A percentile compares a stretch with the other conserved stretches of the same genome.
These are phyloP conservation scores for Prunella vulgaris DNA, from an alignment of 257 asterid genomes.

Conservation along the genomic window DNA sequence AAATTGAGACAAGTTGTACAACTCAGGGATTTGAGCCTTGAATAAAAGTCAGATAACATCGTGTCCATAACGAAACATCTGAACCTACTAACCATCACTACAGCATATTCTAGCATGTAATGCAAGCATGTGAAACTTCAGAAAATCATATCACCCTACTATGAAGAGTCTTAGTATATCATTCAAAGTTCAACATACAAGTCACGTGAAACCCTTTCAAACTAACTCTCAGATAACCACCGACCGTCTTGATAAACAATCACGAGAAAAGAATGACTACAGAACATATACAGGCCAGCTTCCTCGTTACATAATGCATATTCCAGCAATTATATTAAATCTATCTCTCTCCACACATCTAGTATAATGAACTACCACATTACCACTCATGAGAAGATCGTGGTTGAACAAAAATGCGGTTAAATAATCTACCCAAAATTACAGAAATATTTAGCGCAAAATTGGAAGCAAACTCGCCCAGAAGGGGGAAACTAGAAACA, in stretches of 20 bases:
- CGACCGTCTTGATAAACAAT: background rate
- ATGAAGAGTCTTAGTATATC: constrained; percentile 1
- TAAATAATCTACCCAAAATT: background rate
- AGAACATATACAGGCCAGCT: background rate
- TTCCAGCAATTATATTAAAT: background rate
- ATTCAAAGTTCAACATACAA: constrained; percentile 11
- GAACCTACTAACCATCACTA: constrained; percentile 2
- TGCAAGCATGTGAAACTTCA: constrained; percentile 1
- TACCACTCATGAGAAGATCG: constrained; percentile 9
- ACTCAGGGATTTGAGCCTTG: background rate
- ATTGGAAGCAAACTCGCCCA: background rate
- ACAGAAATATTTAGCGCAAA: background rate
- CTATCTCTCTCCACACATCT: background rate
- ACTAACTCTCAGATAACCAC: background rate
- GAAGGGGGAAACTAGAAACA: background rate
- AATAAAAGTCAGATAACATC: background rate
- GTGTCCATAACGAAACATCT: background rate
- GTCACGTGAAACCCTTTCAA: constrained; percentile 8
- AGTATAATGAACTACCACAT: background rate
- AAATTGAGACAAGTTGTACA: background rate
- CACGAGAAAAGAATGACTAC: constrained; percentile 1
- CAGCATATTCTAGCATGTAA: background rate
- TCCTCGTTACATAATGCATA: background rate
- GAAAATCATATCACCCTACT: constrained; percentile 5
- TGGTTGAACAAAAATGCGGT: background rate